Percentiles rank a stretch among this genome's conserved stretches.
phyloP scores from a whole-genome alignment of 1,284 basidiomycete species.

The Ustilago esculenta region DNA sequence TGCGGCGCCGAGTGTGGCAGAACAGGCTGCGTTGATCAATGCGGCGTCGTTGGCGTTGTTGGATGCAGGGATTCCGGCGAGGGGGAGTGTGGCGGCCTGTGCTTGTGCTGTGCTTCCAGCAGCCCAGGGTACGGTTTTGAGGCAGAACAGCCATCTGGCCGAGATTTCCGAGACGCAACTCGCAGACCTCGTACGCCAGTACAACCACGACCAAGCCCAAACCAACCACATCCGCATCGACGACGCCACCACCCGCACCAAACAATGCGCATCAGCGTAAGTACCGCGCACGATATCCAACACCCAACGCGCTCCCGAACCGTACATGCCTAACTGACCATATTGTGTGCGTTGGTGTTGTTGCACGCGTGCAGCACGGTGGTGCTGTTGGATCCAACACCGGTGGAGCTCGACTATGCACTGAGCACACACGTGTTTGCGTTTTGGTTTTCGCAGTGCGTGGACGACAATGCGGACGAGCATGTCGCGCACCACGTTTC shows the following conservation, averaged over 20 bases:
- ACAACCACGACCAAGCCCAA: conserved; percentile 19
- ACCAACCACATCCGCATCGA: conserved; percentile 21
- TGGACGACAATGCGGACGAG: conserved; percentile 4
- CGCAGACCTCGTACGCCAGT: conserved; percentile 34
- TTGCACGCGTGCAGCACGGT: conserved; percentile 18
- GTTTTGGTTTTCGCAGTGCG: conserved; percentile 54
- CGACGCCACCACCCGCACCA: conserved; percentile 7
- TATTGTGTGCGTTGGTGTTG: no score
- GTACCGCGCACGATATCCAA: no score
- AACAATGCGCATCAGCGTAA: no score
- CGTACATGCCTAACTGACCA: no score
- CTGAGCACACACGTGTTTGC: conserved; percentile 59
- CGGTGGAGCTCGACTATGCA: conserved; percentile 50
- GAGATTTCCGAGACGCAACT: conserved; percentile 30
- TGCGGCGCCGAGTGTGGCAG: conserved; percentile 59
- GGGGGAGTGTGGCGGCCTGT: conserved; percentile 69
- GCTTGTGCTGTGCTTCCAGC: conserved; percentile 69
- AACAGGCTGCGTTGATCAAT: conserved; percentile 72
- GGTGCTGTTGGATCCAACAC: conserved; percentile 57
- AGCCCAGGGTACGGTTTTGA: conserved; percentile 57
- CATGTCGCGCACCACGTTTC: conserved; percentile 17
- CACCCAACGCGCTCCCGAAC: no score
- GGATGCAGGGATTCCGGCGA: conserved; percentile 69
- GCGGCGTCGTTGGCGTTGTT: conserved; percentile 69
- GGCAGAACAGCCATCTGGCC: conserved; percentile 35